Percentiles rank a stretch among this genome's conserved stretches.
These are phyloP conservation scores for Melampsora larici-populina DNA, from an alignment of 1,284 basidiomycete species.

Conservation along the genomic window DNA sequence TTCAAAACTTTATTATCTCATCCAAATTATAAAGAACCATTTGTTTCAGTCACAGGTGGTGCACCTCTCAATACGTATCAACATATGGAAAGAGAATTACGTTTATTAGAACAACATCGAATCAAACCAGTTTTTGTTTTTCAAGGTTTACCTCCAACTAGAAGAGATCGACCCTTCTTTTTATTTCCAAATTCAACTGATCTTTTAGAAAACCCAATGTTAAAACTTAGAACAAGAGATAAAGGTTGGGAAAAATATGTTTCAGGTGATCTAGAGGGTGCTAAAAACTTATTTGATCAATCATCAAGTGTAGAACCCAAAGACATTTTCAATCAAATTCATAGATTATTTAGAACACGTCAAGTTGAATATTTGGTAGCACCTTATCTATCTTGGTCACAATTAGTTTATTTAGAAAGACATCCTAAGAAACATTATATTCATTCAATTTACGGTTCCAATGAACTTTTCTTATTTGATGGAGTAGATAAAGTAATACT, in stretches of 20 bases:
- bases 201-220: constrained; percentile 35
- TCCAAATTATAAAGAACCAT: constrained; percentile 73
- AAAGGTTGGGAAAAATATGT: constrained; percentile 44
- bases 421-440: constrained; percentile 84
- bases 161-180: constrained; percentile 43
- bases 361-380: constrained; percentile 95
- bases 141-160: constrained; percentile 65
- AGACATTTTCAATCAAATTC: constrained; percentile 86
- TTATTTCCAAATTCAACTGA: constrained; percentile 40
- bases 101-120: constrained; percentile 77
- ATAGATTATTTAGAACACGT: constrained; percentile 88
- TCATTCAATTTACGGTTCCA: constrained; percentile 87
- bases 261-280: constrained; percentile 42
- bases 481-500: constrained; percentile 89
- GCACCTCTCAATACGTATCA: constrained; percentile 59
- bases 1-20: constrained; percentile 73
- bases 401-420: constrained; percentile 90
- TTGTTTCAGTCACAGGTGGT: constrained; percentile 89
- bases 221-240: constrained; percentile 43
- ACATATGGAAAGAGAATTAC: constrained; percentile 86
- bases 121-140: constrained; percentile 99
- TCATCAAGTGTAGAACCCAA: constrained; percentile 35
- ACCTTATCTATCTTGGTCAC: constrained; percentile 88
- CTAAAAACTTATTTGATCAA: constrained; percentile 37
- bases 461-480: constrained; percentile 79